Base-by-base conservation (phyloP, 2,329 filamentous ascomycete genomes). In the Anthostomella pinea region DNA sequence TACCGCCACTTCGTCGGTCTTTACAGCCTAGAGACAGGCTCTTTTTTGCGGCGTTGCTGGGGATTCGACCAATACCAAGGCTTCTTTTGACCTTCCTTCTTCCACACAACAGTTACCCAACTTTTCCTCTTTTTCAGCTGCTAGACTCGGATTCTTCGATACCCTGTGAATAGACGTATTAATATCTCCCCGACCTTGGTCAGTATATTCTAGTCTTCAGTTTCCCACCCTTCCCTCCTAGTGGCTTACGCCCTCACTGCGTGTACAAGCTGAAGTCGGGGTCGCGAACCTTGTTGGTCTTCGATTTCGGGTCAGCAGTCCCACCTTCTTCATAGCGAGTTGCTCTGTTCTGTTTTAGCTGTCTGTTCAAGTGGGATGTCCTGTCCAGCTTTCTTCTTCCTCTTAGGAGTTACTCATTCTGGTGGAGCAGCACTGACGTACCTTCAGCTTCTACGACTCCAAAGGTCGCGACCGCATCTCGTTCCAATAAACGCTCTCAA, bases 151-250 rank as follows among this genome's bases (percentile, higher is more conserved):
- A 48, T 54, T 48, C 46, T 48, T 50, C 54, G 56, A 60, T 60
- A 60, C 56, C 57, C 56, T 45, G 47, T 52, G 45, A 48, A 57
- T 60, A 60, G 57, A 60, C 45, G 35, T 54, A 50, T 52, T 57
- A 52, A 41, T 54, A 39, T 32, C 34, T 35, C 44, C 24, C 45
- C 39, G 22, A 30, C 41, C 45, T 39, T 46, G 54, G 57, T 60
- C 30, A 58, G 57, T 58, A 42, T 42, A n/a, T n/a, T n/a, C n/a
- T n/a, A n/a, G n/a, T n/a, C n/a, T n/a, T 13, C 8, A 19, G 10
- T 19, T 13, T 5, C 28, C n/a, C n/a, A n/a, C n/a, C n/a, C n/a
- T n/a, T n/a, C n/a, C n/a, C n/a, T n/a, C n/a, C n/a, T n/a, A n/a
- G n/a, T n/a, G n/a, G n/a, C n/a, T n/a, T n/a, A n/a, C n/a, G n/a